Evolutionary conservation across 2,329 filamentous ascomycete species (phyloP).

Genomic region (Xylariaceae sp.): DNA sequence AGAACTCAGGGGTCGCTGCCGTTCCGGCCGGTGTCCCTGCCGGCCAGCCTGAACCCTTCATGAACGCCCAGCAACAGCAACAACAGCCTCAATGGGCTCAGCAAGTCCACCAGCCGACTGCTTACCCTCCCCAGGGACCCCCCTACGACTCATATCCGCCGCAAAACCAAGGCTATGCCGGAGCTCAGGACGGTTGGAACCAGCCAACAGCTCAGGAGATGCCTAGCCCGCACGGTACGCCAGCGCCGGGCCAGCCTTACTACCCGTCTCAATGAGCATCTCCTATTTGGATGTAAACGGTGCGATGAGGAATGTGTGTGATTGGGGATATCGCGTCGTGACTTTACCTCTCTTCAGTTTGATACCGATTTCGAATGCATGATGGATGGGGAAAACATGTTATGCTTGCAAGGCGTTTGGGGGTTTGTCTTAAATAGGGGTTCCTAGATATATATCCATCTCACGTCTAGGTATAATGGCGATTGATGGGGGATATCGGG

Average conservation of each 20-base stretch:
- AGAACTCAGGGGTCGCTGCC: slow-evolving; percentile 11
- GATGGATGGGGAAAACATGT: not conserved
- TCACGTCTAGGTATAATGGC: not conserved
- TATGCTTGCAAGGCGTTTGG: slow-evolving; percentile 12
- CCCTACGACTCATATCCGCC: slow-evolving; percentile 21
- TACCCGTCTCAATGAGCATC: slow-evolving; percentile 19
- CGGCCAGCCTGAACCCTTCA: slow-evolving; percentile 20
- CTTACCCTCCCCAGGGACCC: slow-evolving; percentile 1
- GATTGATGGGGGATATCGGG: not conserved
- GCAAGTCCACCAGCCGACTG: slow-evolving; percentile 14
- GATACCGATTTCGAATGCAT: not conserved
- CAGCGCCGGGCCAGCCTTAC: slow-evolving; percentile 22
- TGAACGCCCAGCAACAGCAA: slow-evolving; percentile 20
- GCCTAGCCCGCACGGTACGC: slow-evolving; percentile 21
- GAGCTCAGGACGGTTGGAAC: slow-evolving; percentile 17
- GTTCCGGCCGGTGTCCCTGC: not conserved
- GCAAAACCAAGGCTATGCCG: slow-evolving; percentile 21
- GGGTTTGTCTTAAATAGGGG: not conserved
- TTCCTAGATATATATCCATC: slow-evolving; percentile 1
- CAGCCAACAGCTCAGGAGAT: slow-evolving; percentile 12
- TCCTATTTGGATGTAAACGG: no score
- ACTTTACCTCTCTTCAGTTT: not conserved
- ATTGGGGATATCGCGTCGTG: not conserved
- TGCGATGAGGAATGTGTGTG: not conserved
- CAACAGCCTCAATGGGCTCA: not conserved